phyloP scores from a whole-genome alignment of 1,284 basidiomycete species.

The Anthracocystis panici-leucophaei region DNA sequence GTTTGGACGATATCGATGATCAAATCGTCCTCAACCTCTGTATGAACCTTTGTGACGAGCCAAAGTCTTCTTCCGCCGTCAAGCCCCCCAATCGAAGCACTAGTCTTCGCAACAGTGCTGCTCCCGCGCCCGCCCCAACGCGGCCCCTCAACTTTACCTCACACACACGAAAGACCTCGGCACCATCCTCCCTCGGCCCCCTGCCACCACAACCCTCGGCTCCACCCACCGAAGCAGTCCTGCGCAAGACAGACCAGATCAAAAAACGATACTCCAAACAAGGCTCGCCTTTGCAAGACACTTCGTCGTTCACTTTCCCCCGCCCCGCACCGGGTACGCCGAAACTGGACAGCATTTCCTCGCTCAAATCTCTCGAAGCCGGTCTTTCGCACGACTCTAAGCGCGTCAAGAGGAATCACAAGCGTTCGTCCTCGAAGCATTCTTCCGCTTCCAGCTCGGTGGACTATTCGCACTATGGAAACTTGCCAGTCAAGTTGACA shows the following conservation, averaged over 20 bases:
- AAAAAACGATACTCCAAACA: slow-evolving; percentile 37
- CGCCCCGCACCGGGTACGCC: slow-evolving; percentile 16
- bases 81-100: slow-evolving; percentile 6
- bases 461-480: slow-evolving; percentile 4
- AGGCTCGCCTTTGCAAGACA: slow-evolving; percentile 8
- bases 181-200: slow-evolving; percentile 32
- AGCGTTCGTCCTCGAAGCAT: slow-evolving; percentile 14
- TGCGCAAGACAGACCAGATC: slow-evolving; percentile 27
- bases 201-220: slow-evolving; percentile 25
- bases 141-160: neutral
- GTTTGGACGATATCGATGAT: slow-evolving; percentile 37
- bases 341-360: slow-evolving; percentile 16
- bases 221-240: slow-evolving; percentile 24
- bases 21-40: slow-evolving; percentile 28
- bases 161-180: slow-evolving; percentile 13
- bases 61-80: neutral
- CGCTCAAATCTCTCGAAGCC: slow-evolving; percentile 18
- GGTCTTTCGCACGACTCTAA: slow-evolving; percentile 32
- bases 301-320: neutral
- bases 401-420: slow-evolving; percentile 21
- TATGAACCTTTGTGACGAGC: slow-evolving; percentile 27
- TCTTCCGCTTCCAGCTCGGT: neutral
- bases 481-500: slow-evolving; percentile 20
- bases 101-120: neutral
- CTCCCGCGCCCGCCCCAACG: neutral